Evolutionary conservation across 768 basidiomycete genomes (phyloP), one percentile per base, ranked within the genome.

Genomic region (Mycena metata): DNA sequence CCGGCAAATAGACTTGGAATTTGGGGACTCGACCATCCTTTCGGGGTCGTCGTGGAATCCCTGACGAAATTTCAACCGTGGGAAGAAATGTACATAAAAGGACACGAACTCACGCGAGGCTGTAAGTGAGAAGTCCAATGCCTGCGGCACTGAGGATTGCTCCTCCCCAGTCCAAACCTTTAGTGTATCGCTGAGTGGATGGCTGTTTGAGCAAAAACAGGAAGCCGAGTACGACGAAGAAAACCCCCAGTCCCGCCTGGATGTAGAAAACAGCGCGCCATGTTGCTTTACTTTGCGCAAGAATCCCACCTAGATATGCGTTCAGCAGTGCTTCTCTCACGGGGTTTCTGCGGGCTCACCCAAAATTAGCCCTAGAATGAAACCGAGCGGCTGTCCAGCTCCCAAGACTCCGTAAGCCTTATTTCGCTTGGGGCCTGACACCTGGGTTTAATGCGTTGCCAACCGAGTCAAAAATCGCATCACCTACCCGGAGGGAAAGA

Each of bases 131-230:
- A 23, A 81, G 70, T n/a, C 76, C 80, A 43, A 81, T 67, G 9
- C 80, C 80, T 2, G 72, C 64, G 17, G 76, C 76, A 55, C 80
- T 81, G 15, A 81, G 70, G 13, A 77, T 35, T 4, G 78, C 78
- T 24, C 80, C 80, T 33, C 79, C 75, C 79, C 77, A 80, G 69
- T 81, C 80, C 21, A 81, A 56, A 10, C 80, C 80, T 62, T 79
- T 80, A 30, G 58, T 74, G 60, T 80, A 80, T 41, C 74, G 67
- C n/a, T 47, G 56, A 16, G 64, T 64, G n/a, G 74, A 69, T 15
- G 69, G 57, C 23, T 62, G 60, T 6, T 73, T 68, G 67, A 50
- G 45, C 67, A 77, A 39, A 74, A 73, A 50, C 55, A 71, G 23
- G 69, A 61, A 72, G 6, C 78, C 79, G 10, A 77, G 60, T 17